Evolutionary conservation across 352 stramenopile genomes (phyloP), one percentile per base, ranked within the genome.

Genomic region (Globisporangium cylindrosporum): DNA sequence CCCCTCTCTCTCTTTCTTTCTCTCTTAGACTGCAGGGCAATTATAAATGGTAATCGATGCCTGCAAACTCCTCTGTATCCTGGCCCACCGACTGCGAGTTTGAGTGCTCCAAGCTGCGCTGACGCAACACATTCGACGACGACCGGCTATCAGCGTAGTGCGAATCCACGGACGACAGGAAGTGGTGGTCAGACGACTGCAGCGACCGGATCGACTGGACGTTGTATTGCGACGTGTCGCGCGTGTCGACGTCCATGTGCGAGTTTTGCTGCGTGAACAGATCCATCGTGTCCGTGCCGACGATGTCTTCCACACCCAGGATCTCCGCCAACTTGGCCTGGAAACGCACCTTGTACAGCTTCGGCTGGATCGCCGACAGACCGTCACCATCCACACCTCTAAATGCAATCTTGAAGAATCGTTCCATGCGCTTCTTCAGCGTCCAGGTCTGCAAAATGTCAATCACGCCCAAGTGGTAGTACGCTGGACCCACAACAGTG

Each of bases 361-460:
- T 88, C 0, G 91, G 89, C 25, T 81, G 73, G 34, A 96, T 96
- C 32, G 91, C 91, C 58, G 87, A 96, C 22, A 97, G 66, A 0
- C 91, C 91, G 43, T 96, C 79, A 34, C 74, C 80, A 59, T 96
- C 88, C 3, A 92, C 84, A 15, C 88, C 80, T 51, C 80, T 91
- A 65, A 97, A 90, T 54, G 78, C 77, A 61, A 95, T 95, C 75
- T 97, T 97, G 64, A 93, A 77, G 54, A 96, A 88, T 5, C 89
- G 84, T 73, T 97, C 91, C 73, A 94, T 80, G 18, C 85, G 82
- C 58, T 97, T 97, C 54, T 92, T 62, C 20, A 92, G 73, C 38
- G 90, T 97, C 89, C 88, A 97, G 3, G 85, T 93, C 71, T 97
- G 91, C 67, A 97, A 58, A 68, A 97, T 97, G 62, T 97, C 91